phyloP scores from a whole-genome alignment of 768 basidiomycete genomes.

The Favolaschia claudopus region DNA sequence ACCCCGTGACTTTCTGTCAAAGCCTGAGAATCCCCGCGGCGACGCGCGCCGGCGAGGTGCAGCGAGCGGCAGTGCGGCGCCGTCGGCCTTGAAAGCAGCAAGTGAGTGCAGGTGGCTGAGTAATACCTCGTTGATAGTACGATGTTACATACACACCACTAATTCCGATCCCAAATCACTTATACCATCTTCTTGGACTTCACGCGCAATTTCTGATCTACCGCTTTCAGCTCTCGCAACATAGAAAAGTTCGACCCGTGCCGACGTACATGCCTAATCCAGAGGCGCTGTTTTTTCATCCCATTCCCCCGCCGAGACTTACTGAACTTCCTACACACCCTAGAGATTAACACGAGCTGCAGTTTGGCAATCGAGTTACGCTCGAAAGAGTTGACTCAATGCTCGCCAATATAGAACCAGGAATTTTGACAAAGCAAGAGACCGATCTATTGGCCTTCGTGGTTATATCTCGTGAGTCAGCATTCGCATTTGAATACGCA shows the following conservation, averaged over 20 bases:
- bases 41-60: too few relatives aligned
- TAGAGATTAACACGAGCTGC: conserved; percentile 2
- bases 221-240: too few relatives aligned
- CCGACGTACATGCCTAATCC: conserved; percentile 35
- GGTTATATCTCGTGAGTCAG: conserved; percentile 12
- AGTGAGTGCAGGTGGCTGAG: too few relatives aligned
- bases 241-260: conserved; percentile 35
- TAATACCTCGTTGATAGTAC: too few relatives aligned
- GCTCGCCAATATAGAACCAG: conserved; percentile 3
- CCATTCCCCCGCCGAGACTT: conserved; percentile 18
- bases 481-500: conserved; percentile 27
- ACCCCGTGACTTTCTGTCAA: too few relatives aligned
- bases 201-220: too few relatives aligned
- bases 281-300: conserved; percentile 24
- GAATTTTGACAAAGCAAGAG: conserved; percentile 13
- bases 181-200: too few relatives aligned
- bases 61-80: too few relatives aligned
- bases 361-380: conserved; percentile 13
- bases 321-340: conserved; percentile 13
- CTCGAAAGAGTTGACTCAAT: conserved; percentile 23
- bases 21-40: too few relatives aligned
- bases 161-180: too few relatives aligned
- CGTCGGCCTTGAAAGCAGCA: too few relatives aligned
- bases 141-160: too few relatives aligned
- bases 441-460: conserved; percentile 30